These are phyloP conservation scores for Usnea hakonensis DNA, from an alignment of 495 filamentous ascomycete species.

Conservation along the genomic window DNA sequence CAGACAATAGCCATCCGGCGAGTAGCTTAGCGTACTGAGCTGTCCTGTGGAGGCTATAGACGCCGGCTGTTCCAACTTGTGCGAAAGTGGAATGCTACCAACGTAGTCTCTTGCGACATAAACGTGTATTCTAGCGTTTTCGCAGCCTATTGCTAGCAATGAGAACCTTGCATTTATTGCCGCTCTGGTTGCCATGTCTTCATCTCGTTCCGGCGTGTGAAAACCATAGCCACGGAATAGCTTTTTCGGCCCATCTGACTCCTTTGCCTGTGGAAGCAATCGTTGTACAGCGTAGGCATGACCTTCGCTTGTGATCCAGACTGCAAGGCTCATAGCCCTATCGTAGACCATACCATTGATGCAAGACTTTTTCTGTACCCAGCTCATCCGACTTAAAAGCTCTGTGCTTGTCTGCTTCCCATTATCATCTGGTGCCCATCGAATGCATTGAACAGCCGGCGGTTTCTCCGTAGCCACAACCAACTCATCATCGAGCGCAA, in stretches of 20 bases:
- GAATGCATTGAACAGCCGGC: constrained; percentile 89
- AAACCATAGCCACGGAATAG: constrained; percentile 90
- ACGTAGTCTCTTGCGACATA: constrained; percentile 90
- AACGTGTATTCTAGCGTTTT: constrained; percentile 69
- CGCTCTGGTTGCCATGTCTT: constrained; percentile 58
- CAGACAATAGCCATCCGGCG: constrained; percentile 91
- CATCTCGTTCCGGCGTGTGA: constrained; percentile 56
- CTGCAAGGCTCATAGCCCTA: constrained; percentile 90
- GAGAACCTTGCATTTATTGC: constrained; percentile 93
- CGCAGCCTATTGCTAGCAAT: constrained; percentile 78
- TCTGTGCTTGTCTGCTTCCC: constrained; percentile 87
- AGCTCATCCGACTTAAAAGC: constrained; percentile 76
- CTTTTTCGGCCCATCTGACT: constrained; percentile 33
- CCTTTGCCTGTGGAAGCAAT: constrained; percentile 24
- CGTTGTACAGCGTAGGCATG: constrained; percentile 90
- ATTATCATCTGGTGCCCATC: constrained; percentile 77
- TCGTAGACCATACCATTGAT: constrained; percentile 90
- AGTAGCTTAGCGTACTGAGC: constrained; percentile 73
- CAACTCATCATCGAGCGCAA: constrained; percentile 88
- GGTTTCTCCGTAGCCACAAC: constrained; percentile 91
- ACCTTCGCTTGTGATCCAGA: constrained; percentile 89
- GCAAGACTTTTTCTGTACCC: constrained; percentile 66
- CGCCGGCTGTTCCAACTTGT: constrained; percentile 59
- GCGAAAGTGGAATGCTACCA: constrained; percentile 87
- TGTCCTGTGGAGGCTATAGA: constrained; percentile 56